Conservation (phyloP, 2,329 filamentous ascomycete genomes). For the Aspergillus carbonarius region DNA sequence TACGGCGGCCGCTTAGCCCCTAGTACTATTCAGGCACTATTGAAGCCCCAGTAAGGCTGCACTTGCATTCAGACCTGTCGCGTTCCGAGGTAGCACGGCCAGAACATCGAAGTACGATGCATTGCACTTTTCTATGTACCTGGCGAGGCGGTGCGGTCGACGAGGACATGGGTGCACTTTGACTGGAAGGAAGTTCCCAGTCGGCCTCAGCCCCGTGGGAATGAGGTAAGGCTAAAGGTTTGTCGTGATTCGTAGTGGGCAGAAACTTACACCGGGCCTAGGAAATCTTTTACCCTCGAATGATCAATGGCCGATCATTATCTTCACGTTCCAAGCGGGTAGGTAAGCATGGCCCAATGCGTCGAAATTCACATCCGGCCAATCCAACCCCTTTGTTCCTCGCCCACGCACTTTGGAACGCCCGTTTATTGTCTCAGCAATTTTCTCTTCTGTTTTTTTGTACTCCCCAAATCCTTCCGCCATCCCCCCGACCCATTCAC, state of each 20-base stretch:
- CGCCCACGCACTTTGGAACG: neutral
- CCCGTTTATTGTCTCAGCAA: neutral
- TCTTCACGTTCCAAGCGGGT: constrained; percentile 10
- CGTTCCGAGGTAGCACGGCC: constrained; percentile 1
- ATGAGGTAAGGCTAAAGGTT: constrained; percentile 5
- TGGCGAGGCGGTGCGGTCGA: neutral
- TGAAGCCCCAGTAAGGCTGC: constrained; percentile 23
- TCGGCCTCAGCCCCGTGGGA: neutral
- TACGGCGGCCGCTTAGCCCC: neutral
- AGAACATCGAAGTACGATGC: neutral
- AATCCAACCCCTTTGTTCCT: neutral
- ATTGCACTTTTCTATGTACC: neutral
- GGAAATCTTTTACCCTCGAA: constrained; percentile 10
- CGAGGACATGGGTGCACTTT: too few species aligned
- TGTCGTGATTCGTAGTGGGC: constrained; percentile 7
- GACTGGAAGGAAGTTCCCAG: neutral
- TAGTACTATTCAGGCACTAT: constrained; percentile 6
- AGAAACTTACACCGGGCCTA: constrained; percentile 7
- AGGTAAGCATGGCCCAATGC: neutral
- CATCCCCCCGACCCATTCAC: neutral
- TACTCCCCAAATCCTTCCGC: neutral
- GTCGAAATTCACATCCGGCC: neutral
- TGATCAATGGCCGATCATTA: constrained; percentile 15
- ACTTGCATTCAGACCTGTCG: constrained; percentile 14
- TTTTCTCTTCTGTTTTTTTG: neutral